Percentiles rank a stretch among this genome's conserved stretches.
Conservation (phyloP, 768 basidiomycete genomes). For the Auricularia auricula-judae region DNA sequence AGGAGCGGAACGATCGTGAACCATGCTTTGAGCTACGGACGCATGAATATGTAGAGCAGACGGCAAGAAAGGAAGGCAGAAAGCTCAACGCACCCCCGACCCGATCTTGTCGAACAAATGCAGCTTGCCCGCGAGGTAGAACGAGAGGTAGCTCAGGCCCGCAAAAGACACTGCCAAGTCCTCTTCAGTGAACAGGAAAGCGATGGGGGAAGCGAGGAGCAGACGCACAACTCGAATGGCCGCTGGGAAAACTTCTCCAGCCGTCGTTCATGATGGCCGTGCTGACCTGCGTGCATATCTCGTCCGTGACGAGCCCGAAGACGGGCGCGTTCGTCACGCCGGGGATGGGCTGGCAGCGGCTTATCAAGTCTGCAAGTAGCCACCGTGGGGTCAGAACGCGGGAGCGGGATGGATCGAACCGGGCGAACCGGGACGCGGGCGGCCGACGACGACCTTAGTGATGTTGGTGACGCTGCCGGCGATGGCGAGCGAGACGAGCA, state of each 20-base stretch:
- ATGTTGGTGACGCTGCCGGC: slow-evolving; percentile 79
- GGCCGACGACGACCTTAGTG: slow-evolving; percentile 70
- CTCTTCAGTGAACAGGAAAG: neutral
- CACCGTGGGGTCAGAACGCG: slow-evolving; percentile 1
- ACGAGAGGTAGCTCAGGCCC: slow-evolving; percentile 78
- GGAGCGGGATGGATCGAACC: neutral
- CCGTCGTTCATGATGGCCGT: slow-evolving; percentile 57
- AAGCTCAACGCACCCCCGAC: slow-evolving; percentile 37
- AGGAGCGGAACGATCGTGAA: slow-evolving; percentile 63
- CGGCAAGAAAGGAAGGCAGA: neutral
- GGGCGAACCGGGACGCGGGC: slow-evolving; percentile 68
- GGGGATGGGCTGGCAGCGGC: slow-evolving; percentile 56
- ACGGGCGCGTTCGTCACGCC: slow-evolving; percentile 52
- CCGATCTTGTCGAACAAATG: slow-evolving; percentile 81
- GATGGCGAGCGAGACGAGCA: slow-evolving; percentile 34
- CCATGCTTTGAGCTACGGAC: slow-evolving; percentile 66
- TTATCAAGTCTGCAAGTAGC: slow-evolving; percentile 39
- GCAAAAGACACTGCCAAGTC: slow-evolving; percentile 69
- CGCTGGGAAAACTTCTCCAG: slow-evolving; percentile 86
- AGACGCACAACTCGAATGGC: slow-evolving; percentile 73
- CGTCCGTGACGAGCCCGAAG: slow-evolving; percentile 62
- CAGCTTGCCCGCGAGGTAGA: slow-evolving; percentile 86
- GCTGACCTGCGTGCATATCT: slow-evolving; percentile 71
- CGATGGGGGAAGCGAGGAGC: neutral
- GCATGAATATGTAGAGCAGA: slow-evolving; percentile 1